Conservation (phyloP, 495 filamentous ascomycete species). For the Penicillium atrosanguineum region DNA sequence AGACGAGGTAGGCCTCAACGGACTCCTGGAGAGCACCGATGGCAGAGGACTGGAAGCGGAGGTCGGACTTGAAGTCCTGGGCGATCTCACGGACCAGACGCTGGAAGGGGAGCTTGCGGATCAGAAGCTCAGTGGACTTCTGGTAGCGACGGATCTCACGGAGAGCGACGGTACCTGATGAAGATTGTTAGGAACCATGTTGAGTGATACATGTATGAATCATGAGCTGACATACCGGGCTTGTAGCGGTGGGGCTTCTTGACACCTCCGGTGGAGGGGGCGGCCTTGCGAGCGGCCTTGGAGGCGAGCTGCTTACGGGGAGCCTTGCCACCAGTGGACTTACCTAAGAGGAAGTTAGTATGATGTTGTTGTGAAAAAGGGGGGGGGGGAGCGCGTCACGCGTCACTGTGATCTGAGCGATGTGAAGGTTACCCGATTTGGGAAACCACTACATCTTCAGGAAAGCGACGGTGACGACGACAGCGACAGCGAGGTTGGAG, state of each 20-base stretch:
- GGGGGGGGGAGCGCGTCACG: constrained; percentile 20
- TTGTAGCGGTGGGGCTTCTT: constrained; percentile 99
- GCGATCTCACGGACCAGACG: constrained; percentile 99
- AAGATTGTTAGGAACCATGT: constrained; percentile 31
- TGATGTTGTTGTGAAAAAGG: constrained; percentile 28
- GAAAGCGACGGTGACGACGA: constrained; percentile 12
- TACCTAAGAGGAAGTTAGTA: constrained; percentile 53
- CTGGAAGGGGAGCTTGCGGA: constrained; percentile 99
- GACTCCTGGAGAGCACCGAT: constrained; percentile 99
- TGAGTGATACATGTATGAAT: not conserved
- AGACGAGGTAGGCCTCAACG: constrained; percentile 99
- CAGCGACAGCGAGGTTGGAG: constrained; percentile 9
- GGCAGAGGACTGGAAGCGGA: constrained; percentile 99
- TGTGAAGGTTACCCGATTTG: not conserved
- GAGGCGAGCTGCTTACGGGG: constrained; percentile 96
- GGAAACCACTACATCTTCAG: not conserved
- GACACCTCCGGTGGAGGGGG: constrained; percentile 81
- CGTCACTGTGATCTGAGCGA: not conserved
- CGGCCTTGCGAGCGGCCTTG: constrained; percentile 78
- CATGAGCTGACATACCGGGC: constrained; percentile 66
- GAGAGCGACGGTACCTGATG: constrained; percentile 94
- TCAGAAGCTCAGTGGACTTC: constrained; percentile 99
- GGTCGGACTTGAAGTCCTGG: constrained; percentile 99
- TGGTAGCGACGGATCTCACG: constrained; percentile 99
- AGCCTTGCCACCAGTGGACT: constrained; percentile 99